Evolutionary conservation across 2,329 filamentous ascomycete species (phyloP), one percentile per base, ranked within the genome.

Genomic region (Claviceps africana): DNA sequence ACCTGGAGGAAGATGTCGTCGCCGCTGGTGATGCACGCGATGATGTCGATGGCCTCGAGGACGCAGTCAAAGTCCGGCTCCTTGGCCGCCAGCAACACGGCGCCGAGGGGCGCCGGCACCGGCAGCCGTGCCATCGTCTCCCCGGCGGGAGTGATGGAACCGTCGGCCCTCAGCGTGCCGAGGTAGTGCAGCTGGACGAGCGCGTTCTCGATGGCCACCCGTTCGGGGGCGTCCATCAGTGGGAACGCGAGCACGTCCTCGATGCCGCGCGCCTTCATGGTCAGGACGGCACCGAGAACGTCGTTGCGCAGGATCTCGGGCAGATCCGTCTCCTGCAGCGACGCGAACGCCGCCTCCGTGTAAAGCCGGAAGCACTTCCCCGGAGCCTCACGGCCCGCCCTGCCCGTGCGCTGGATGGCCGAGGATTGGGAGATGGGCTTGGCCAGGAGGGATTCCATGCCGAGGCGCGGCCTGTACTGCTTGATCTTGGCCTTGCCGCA

Each of bases 401-500:
- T 86, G 65, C 93, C 93, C 50, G 88, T 82, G 53, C 93, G 78
- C 65, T 98, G 93, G 47, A 95, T 86, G 0, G 93, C 91, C 1
- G 93, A 94, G 0, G 91, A 95, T 61, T 88, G 88, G 0, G 90
- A 96, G 33, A 98, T 93, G 0, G 89, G 83, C 57, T 95, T 95
- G 2, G 88, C 83, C 0, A 97, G 76, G 1, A 98, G 77, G 0
- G 91, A 95, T 60, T 97, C 91, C 62, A 98, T 82, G 5, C 89
- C 90, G 0, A 97, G 76, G 0, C 83, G 78, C 17, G 85, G 80
- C 15, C 90, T 84, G 64, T 89, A 98, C 58, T 95, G 86, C 68
- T 96, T 96, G 57, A 94, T 79, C 65, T 98, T 98, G 9, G 86
- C 87, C 62, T 96, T 96, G 46, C 93, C 93, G 52, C 86, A 86